Percentiles rank a stretch among this genome's conserved stretches.
These are phyloP conservation scores for Phyllostachys edulis DNA, from an alignment of 176 grass and related monocot genomes.

Conservation along the genomic window DNA sequence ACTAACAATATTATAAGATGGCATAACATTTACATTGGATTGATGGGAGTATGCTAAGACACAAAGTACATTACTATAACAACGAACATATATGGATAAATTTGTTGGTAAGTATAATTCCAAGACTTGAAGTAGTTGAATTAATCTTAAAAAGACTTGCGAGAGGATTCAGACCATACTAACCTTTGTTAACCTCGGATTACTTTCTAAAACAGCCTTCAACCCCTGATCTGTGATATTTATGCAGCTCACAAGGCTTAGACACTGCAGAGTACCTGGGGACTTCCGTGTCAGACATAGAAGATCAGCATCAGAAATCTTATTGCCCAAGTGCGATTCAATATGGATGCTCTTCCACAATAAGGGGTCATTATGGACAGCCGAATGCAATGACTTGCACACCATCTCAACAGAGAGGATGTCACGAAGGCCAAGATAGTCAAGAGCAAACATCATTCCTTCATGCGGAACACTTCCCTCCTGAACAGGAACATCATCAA, in stretches of 20 bases:
- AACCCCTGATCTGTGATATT: constrained; percentile 81
- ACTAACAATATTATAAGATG: not conserved
- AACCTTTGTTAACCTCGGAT: constrained; percentile 71
- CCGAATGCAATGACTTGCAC: constrained; percentile 51
- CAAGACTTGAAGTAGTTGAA: constrained; percentile 1
- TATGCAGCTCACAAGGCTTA: constrained; percentile 52
- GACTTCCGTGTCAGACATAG: constrained; percentile 49
- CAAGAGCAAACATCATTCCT: constrained; percentile 46
- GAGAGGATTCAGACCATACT: constrained; percentile 39
- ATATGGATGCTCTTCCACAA: constrained; percentile 71
- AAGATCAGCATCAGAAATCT: constrained; percentile 61
- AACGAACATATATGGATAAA: not conserved
- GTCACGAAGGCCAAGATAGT: constrained; percentile 60
- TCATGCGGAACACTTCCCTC: constrained; percentile 50
- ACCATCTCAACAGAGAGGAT: constrained; percentile 66
- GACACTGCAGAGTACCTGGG: constrained; percentile 47
- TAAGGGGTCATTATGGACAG: constrained; percentile 45
- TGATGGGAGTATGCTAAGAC: not conserved
- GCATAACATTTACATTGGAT: not conserved
- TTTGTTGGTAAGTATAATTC: not conserved
- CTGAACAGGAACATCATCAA: constrained; percentile 20
- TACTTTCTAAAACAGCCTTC: constrained; percentile 61
- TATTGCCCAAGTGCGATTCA: constrained; percentile 43
- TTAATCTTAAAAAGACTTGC: not conserved
- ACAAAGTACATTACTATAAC: not conserved